phyloP scores from a whole-genome alignment of 2,329 filamentous ascomycete species.

The Emmonsiellopsis sp. region DNA sequence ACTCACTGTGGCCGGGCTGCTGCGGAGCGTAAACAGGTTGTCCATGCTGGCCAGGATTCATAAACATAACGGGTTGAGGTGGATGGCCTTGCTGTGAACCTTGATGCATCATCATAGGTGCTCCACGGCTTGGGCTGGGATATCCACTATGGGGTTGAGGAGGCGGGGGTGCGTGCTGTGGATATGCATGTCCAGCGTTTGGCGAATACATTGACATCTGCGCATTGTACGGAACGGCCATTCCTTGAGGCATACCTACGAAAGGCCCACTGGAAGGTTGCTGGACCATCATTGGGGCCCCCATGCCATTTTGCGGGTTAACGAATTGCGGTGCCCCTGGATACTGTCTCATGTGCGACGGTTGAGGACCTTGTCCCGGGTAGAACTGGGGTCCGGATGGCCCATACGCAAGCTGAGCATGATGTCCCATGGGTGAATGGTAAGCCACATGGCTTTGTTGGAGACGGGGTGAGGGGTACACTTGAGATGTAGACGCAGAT shows the following conservation, averaged over 20 bases:
- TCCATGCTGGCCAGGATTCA: constrained; percentile 67
- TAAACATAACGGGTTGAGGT: constrained; percentile 58
- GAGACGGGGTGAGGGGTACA: constrained; percentile 76
- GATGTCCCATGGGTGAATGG: constrained; percentile 57
- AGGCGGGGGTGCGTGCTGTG: constrained; percentile 41
- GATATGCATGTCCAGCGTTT: constrained; percentile 61
- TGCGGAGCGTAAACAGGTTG: constrained; percentile 65
- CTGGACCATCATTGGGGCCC: constrained; percentile 74
- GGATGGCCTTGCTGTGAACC: constrained; percentile 84
- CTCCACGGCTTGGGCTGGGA: constrained; percentile 77
- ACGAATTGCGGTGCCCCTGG: constrained; percentile 66
- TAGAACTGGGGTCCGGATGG: constrained; percentile 65
- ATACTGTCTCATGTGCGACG: constrained; percentile 61
- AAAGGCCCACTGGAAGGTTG: constrained; percentile 59
- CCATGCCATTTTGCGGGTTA: constrained; percentile 63
- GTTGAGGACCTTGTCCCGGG: constrained; percentile 61
- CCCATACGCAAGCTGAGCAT: constrained; percentile 60
- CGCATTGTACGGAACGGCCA: constrained; percentile 56
- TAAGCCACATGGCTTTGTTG: constrained; percentile 61
- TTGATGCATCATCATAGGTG: constrained; percentile 91
- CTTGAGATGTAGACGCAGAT: constrained; percentile 71
- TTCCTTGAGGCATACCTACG: constrained; percentile 62
- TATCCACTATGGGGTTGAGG: constrained; percentile 60
- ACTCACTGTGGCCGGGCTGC: constrained; percentile 67
- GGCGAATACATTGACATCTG: constrained; percentile 78